These are phyloP conservation scores for Coniochaeta sp. DNA, from an alignment of 2,329 filamentous ascomycete species.

Conservation along the genomic window DNA sequence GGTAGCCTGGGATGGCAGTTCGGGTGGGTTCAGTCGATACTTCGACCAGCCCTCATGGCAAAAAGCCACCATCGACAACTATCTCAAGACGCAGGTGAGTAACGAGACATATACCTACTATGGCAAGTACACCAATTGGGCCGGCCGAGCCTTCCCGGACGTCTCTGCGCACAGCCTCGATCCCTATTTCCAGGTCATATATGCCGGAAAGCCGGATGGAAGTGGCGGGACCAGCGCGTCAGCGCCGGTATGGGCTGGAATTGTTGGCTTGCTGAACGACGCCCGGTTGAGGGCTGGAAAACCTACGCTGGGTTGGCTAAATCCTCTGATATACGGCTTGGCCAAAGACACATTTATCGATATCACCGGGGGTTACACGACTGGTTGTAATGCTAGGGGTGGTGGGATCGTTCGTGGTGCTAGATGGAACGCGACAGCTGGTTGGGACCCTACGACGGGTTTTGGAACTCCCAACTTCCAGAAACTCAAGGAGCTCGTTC, in stretches of 20 bases:
- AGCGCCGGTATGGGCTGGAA: slow-evolving; percentile 52
- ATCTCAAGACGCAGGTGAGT: slow-evolving; percentile 19
- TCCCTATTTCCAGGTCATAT: slow-evolving; percentile 22
- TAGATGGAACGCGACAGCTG: slow-evolving; percentile 30
- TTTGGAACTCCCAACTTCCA: slow-evolving; percentile 35
- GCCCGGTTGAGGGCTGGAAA: slow-evolving; percentile 47
- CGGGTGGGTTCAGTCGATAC: slow-evolving; percentile 41
- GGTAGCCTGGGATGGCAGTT: slow-evolving; percentile 42
- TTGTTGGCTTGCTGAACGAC: slow-evolving; percentile 59
- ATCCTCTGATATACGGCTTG: slow-evolving; percentile 43
- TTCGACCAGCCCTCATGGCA: slow-evolving; percentile 36
- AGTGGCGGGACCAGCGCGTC: slow-evolving; percentile 41
- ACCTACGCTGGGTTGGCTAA: slow-evolving; percentile 49
- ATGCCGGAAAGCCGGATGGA: slow-evolving; percentile 15
- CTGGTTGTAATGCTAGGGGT: slow-evolving; percentile 23
- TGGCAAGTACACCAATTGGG: slow-evolving; percentile 27
- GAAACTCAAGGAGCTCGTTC: slow-evolving; percentile 17
- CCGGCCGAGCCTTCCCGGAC: slow-evolving; percentile 21
- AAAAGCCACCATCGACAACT: slow-evolving; percentile 37
- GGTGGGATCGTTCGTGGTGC: slow-evolving; percentile 22
- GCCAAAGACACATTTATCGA: slow-evolving; percentile 25
- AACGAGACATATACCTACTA: slow-evolving; percentile 38
- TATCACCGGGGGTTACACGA: slow-evolving; percentile 23
- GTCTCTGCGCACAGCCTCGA: slow-evolving; percentile 15
- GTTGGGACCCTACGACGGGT: slow-evolving; percentile 40